Evolutionary conservation across 192 early-diverging fungal genomes (phyloP).

Genomic region (Glomus cerebriforme): DNA sequence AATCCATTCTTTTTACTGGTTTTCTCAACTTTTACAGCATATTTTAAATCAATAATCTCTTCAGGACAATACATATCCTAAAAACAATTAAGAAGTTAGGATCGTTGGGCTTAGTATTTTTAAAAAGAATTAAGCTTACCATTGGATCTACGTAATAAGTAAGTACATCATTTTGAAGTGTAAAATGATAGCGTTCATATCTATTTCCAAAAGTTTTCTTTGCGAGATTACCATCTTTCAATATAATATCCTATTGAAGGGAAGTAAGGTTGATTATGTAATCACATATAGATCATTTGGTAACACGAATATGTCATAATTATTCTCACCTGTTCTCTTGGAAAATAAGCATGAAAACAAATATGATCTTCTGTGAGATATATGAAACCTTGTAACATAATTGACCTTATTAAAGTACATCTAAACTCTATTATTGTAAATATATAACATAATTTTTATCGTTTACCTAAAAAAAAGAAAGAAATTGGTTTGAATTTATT

Average conservation of each 20-base stretch:
- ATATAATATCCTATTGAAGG: conserved; percentile 44
- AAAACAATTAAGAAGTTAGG: background rate
- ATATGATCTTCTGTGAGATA: conserved; percentile 65
- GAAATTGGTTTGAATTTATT: background rate
- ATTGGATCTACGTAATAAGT: conserved; percentile 55
- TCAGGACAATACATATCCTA: conserved; percentile 62
- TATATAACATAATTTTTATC: too few species aligned
- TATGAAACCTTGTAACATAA: conserved; percentile 63
- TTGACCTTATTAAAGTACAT: conserved; percentile 66
- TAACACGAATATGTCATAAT: background rate
- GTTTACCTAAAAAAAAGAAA: background rate
- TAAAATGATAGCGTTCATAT: conserved; percentile 61
- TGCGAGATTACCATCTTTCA: conserved; percentile 55
- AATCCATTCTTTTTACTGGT: conserved; percentile 48
- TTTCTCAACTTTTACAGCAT: conserved; percentile 51
- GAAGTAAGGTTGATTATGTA: background rate
- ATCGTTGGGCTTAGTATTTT: background rate
- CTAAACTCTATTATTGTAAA: conserved; percentile 53
- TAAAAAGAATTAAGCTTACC: conserved; percentile 32
- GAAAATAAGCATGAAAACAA: conserved; percentile 67
- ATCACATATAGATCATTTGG: background rate
- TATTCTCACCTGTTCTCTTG: conserved; percentile 47
- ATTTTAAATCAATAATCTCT: conserved; percentile 62
- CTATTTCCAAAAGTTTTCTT: conserved; percentile 44
- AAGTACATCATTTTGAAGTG: conserved; percentile 60